Evolutionary conservation across 2,329 filamentous ascomycete species (phyloP).

Genomic region (Penicillium sp.): DNA sequence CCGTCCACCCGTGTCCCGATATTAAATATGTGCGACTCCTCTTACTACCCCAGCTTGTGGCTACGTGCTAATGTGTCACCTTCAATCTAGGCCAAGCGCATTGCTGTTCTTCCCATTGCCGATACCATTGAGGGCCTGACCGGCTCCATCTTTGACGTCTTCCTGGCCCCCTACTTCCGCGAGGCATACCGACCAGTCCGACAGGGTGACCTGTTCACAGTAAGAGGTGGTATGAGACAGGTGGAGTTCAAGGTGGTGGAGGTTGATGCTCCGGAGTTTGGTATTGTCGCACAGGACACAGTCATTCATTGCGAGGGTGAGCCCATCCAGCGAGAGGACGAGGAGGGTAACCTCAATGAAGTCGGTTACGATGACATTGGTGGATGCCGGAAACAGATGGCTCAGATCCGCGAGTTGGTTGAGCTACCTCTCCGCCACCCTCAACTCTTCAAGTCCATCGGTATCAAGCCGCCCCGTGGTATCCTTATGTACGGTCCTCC

Average conservation of each 20-base stretch:
- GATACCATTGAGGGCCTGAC: constrained; percentile 98
- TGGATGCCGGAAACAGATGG: constrained; percentile 99
- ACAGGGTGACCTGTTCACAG: constrained; percentile 96
- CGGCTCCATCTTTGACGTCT: constrained; percentile 96
- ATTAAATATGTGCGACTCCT: constrained; percentile 90
- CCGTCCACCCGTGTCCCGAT: constrained; percentile 94
- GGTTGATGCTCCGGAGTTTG: constrained; percentile 96
- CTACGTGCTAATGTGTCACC: constrained; percentile 21
- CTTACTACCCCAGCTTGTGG: neutral
- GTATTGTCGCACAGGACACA: constrained; percentile 97
- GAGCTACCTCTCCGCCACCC: constrained; percentile 95
- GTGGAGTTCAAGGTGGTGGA: constrained; percentile 99
- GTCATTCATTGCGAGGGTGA: constrained; percentile 99
- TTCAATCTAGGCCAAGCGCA: constrained; percentile 81
- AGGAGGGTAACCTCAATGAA: constrained; percentile 98
- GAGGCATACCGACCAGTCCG: constrained; percentile 97
- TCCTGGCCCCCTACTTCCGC: constrained; percentile 98
- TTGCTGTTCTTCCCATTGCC: constrained; percentile 95
- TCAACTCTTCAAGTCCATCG: constrained; percentile 99
- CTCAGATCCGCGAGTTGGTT: constrained; percentile 97
- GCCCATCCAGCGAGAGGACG: constrained; percentile 94
- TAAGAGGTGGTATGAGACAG: constrained; percentile 96
- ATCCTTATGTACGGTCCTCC: constrained; percentile 95
- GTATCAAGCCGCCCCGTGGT: constrained; percentile 98
- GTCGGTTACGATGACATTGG: constrained; percentile 99